Percentiles rank a stretch among this genome's conserved stretches.
phyloP scores from a whole-genome alignment of 768 basidiomycete genomes.

The Hericium alpestre region DNA sequence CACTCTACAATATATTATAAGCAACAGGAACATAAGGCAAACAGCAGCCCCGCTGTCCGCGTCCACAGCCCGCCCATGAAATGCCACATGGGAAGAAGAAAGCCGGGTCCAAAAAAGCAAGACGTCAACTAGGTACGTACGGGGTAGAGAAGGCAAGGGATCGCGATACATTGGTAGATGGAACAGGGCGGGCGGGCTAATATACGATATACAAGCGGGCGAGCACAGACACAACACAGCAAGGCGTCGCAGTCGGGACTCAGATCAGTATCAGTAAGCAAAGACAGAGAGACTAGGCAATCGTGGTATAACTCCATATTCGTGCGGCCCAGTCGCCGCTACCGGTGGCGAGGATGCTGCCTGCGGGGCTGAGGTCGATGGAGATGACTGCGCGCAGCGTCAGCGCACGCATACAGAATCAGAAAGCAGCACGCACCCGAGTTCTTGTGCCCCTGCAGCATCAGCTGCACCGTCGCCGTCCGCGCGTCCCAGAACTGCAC shows the following conservation, averaged over 20 bases:
- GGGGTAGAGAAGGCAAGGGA: too few species aligned
- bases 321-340: slow-evolving; percentile 64
- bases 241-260: not conserved
- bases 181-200: too few species aligned
- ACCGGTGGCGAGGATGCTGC: slow-evolving; percentile 55
- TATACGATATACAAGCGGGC: too few species aligned
- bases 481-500: slow-evolving; percentile 90
- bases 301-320: slow-evolving; percentile 29
- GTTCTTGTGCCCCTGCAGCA: slow-evolving; percentile 78
- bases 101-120: too few species aligned
- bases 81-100: too few species aligned
- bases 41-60: too few species aligned
- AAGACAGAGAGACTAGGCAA: not conserved
- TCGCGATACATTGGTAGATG: too few species aligned
- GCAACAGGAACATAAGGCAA: too few species aligned
- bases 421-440: slow-evolving; percentile 33
- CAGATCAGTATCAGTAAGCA: not conserved
- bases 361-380: slow-evolving; percentile 55
- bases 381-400: slow-evolving; percentile 42
- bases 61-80: too few species aligned
- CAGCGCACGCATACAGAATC: slow-evolving; percentile 1
- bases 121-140: too few species aligned
- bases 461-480: slow-evolving; percentile 74
- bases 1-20: too few species aligned
- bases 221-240: too few species aligned